Evolutionary conservation across 1,284 basidiomycete genomes (phyloP), one percentile per base, ranked within the genome.

Genomic region (Ustilago shanxiensis): DNA sequence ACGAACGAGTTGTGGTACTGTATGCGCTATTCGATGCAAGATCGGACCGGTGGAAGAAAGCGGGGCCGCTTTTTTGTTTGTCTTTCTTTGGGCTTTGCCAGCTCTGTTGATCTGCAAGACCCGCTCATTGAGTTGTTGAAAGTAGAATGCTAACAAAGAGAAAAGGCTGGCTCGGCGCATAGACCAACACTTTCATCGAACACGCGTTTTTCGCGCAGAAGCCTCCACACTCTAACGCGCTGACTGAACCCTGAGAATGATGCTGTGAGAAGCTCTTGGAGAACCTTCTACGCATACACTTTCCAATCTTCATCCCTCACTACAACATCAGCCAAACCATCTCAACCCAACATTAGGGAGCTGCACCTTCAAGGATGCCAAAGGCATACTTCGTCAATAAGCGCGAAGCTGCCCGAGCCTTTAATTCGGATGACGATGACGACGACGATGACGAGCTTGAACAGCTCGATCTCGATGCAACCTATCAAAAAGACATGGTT

Each of bases 401-500:
- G 60, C 70, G 75, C 37, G 71, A 77, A 47, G 67, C 71, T 7
- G 75, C 63, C 14, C 70, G 71, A n/a, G 68, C 67, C 20, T 67
- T 72, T 52, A 55, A 72, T 31, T 72, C 69, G 41, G 64, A 66
- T 50, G 55, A 67, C 24, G 61, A 64, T 39, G 66, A 65, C 28
- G 72, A 71, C 31, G 70, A 70, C 59, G 67, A 75, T 33, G 75
- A 77, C 35, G 64, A 71, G 55, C 64, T 70, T 61, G 64, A 77
- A 49, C 63, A 70, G 64, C 63, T 77, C 63, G 71, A 77, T 44
- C 49, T 70, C 31, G 71, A 77, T 24, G 75, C 69, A 29, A 71
- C 67, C 49, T 77, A 56, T 37, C 75, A 77, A 45, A 80, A 79
- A 60, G 83, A 84, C 60, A 76, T 79, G 47, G 76, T 84, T 16